Conservation (phyloP, 805 yeast species). For the Hanseniaspora lindneri region DNA sequence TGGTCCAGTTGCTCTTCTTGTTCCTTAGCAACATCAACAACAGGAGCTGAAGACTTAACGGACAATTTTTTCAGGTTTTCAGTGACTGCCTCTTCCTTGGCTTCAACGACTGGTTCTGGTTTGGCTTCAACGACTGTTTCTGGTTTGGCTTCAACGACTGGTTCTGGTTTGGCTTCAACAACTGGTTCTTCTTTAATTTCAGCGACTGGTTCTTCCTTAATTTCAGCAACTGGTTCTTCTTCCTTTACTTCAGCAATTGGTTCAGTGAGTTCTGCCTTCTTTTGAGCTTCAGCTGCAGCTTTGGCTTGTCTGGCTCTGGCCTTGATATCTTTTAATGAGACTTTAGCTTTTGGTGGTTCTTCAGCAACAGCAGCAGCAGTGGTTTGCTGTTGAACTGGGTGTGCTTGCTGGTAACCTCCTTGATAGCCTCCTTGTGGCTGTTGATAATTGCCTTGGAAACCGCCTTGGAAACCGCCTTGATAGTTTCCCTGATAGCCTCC, state of each 20-base stretch:
- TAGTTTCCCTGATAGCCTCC: constrained; percentile 22
- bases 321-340: constrained; percentile 27
- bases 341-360: constrained; percentile 23
- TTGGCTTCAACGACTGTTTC: constrained; percentile 19
- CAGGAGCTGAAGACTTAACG: constrained; percentile 20
- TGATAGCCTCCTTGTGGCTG: constrained; percentile 17
- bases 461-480: constrained; percentile 26
- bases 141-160: constrained; percentile 1
- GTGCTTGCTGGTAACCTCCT: constrained; percentile 7
- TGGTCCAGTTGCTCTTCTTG: constrained; percentile 77
- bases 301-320: constrained; percentile 55
- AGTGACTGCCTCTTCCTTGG: constrained; percentile 10
- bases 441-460: constrained; percentile 19
- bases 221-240: constrained; percentile 17
- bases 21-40: constrained; percentile 38
- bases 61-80: constrained; percentile 3
- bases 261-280: constrained; percentile 22
- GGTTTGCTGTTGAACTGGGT: constrained; percentile 64
- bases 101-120: neutral
- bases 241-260: constrained; percentile 19
- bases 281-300: constrained; percentile 41
- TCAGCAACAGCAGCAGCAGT: constrained; percentile 33
- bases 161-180: constrained; percentile 14
- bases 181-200: constrained; percentile 22
- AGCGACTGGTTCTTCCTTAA: constrained; percentile 18